These are phyloP conservation scores for Botryotinia calthae DNA, from an alignment of 2,329 filamentous ascomycete species.

Conservation along the genomic window DNA sequence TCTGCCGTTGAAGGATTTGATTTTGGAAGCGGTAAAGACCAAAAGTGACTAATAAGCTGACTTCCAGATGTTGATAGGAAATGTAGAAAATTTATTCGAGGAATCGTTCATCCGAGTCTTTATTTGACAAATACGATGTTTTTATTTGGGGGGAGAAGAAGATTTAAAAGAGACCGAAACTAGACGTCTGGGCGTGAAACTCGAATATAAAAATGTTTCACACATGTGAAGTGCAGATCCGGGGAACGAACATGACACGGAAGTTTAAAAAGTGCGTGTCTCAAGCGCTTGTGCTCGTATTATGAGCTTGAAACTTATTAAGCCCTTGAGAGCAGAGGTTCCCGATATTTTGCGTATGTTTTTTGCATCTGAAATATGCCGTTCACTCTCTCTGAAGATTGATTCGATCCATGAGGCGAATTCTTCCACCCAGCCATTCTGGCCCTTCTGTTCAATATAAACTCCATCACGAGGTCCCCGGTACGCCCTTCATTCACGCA, in stretches of 20 bases:
- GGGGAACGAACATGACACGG: conserved; percentile 6
- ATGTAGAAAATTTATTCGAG: neutral
- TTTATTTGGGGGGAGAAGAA: neutral
- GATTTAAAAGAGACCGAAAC: neutral
- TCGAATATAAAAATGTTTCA: conserved; percentile 14
- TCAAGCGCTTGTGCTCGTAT: neutral
- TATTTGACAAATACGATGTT: neutral
- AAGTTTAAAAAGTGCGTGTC: neutral
- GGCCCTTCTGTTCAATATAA: conserved; percentile 1
- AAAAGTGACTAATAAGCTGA: conserved; percentile 12
- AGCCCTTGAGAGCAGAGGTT: neutral
- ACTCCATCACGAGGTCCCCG: neutral
- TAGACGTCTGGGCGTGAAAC: conserved; percentile 6
- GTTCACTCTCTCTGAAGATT: neutral
- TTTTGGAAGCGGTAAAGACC: conserved; percentile 10
- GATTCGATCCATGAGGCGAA: neutral
- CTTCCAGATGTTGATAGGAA: neutral
- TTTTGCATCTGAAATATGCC: neutral
- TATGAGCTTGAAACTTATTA: neutral
- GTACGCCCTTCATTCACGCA: neutral
- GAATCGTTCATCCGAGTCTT: neutral
- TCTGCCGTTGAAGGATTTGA: neutral
- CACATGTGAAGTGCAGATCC: conserved; percentile 2
- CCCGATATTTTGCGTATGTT: neutral
- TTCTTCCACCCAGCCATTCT: neutral